Evolutionary conservation across 1,284 basidiomycete species (phyloP), one percentile per base, ranked within the genome.

Genomic region (Ganoderma meredithae): DNA sequence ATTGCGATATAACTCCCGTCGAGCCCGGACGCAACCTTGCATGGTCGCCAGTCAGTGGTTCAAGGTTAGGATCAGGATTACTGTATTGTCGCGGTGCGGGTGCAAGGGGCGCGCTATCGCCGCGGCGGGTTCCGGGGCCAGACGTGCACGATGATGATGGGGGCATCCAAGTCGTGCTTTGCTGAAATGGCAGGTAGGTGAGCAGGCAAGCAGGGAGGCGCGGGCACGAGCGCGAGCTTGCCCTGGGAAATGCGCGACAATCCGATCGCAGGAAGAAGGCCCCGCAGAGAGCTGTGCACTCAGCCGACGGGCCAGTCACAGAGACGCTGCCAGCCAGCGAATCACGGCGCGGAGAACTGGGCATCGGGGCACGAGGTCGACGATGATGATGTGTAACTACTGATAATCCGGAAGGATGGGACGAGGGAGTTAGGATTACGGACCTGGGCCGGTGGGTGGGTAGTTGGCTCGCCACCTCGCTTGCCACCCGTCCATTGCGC

Each of bases 281-380:
- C 10, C 27, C 31, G 27, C 53, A 31, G 15, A 55, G 25, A 33
- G 53, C 27, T 31, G 31, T 55, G 53, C 27, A 49, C 47, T 9
- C 22, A 31, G n/a, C n/a, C n/a, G n/a, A n/a, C n/a, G n/a, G n/a
- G n/a, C n/a, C n/a, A n/a, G n/a, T n/a, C n/a, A n/a, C n/a, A n/a
- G n/a, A n/a, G n/a, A n/a, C n/a, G n/a, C n/a, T n/a, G n/a, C n/a
- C 36, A 36, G 36, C 58, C 66, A 59, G 63, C 67, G 61, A 47
- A 53, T 55, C 31, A 19, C 53, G 53, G 9, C 53, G 10, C 31
- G 15, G 19, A 33, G 31, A 33, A 27, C 17, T 55, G 53, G 3
- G 53, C 53, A 31, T 19, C 27, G 47, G 47, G 47, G 22, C 12
- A 25, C 12, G 47, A 25, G 47, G 22, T 15, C 13, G 41, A n/a